Evolutionary conservation across 1,139 yeast genomes (phyloP).

Genomic region (Lodderomyces jiufengensis): DNA sequence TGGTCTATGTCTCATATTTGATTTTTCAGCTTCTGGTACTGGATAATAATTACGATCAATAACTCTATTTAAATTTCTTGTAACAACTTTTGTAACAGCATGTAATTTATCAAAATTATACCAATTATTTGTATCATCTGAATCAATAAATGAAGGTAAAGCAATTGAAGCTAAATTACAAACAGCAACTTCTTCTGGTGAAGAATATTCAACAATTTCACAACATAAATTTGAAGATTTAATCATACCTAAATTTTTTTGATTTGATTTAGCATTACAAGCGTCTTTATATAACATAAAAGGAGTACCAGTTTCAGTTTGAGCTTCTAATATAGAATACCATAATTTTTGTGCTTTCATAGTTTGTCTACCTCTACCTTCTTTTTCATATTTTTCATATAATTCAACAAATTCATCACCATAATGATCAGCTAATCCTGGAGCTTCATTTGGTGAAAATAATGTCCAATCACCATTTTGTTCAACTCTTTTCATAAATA

Average conservation of each 20-base stretch:
- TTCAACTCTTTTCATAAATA: slow-evolving; percentile 87
- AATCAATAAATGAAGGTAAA: slow-evolving; percentile 64
- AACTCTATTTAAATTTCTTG: slow-evolving; percentile 53
- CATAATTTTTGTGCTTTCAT: slow-evolving; percentile 85
- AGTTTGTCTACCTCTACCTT: slow-evolving; percentile 67
- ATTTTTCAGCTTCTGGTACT: slow-evolving; percentile 48
- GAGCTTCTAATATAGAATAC: slow-evolving; percentile 84
- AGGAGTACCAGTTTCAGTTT: slow-evolving; percentile 91
- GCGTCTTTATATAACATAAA: slow-evolving; percentile 90
- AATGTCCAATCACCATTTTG: slow-evolving; percentile 76
- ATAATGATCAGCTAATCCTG: slow-evolving; percentile 73
- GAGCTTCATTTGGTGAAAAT: slow-evolving; percentile 86
- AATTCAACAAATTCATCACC: slow-evolving; percentile 77
- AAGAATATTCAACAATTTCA: slow-evolving; percentile 84
- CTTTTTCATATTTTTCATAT: slow-evolving; percentile 67
- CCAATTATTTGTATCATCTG: slow-evolving; percentile 36
- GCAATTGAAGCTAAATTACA: slow-evolving; percentile 89
- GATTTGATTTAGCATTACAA: slow-evolving; percentile 79
- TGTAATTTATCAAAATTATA: slow-evolving; percentile 55
- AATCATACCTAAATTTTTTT: slow-evolving; percentile 81
- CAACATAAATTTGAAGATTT: slow-evolving; percentile 88
- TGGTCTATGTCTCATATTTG: slow-evolving; percentile 57
- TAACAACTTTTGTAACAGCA: slow-evolving; percentile 50
- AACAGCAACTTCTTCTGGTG: slow-evolving; percentile 87
- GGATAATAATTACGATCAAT: slow-evolving; percentile 58